Evolutionary conservation across 2,329 filamentous ascomycete species (phyloP), one percentile per base, ranked within the genome.

Genomic region (Verticillium alfalfae): DNA sequence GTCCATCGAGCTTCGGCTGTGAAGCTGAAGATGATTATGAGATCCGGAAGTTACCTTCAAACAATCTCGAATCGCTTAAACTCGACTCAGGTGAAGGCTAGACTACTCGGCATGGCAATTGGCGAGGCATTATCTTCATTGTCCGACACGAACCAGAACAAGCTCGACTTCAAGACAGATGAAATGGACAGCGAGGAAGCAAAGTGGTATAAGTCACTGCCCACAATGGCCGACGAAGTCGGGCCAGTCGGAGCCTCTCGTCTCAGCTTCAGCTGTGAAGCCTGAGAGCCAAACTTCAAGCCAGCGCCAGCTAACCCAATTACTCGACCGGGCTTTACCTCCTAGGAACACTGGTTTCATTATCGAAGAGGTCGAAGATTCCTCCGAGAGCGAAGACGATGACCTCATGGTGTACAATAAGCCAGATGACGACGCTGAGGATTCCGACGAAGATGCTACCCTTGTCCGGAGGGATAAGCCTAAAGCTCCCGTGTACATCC

Each of bases 401-500:
- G 90, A 91, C 63, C 78, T 98, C 1, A 79, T 86, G 2, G 85
- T 91, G 1, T 97, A 97, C 67, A 84, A 85, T 15, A 97, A 97
- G 72, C 92, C 92, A 0, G 91, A 92, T 69, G 93, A 91, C 1
- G 95, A 99, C 67, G 84, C 87, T 0, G 92, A 96, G 71, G 95
- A 99, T 71, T 94, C 92, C 0, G 93, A 97, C 62, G 93, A 97
- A 41, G 96, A 99, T 68, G 89, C 95, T 5, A 96, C 93, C 0
- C 79, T 97, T 18, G 84, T 98, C 57, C 88, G 90, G 62, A 85
- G 93, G 15, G 88, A 95, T 73, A 97, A 95, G 68, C 85, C 89
- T 26, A 90, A 85, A 62, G 85, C 92, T 0, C 95, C 95, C 1
- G 93, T 99, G 1, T 98, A 98, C 69, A 89, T 97, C 63, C 87